Evolutionary conservation across 495 filamentous ascomycete species (phyloP), one percentile per base, ranked within the genome.

Genomic region (Daldinia caldariorum): DNA sequence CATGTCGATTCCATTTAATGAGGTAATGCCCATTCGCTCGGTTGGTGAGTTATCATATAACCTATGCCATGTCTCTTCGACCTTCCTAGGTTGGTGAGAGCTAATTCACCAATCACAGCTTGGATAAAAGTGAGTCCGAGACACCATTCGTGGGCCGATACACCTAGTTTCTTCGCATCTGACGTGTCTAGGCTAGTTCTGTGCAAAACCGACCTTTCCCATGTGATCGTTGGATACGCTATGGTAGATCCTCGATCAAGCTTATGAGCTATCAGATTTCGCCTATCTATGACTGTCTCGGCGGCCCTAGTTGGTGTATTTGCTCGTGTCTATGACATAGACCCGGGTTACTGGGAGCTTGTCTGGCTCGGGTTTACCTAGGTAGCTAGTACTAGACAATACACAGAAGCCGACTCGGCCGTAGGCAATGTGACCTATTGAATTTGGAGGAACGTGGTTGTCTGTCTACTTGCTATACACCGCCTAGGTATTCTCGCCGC

Each of bases 211-310:
- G 18, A 9, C 9, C 43, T 22, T 18, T 18, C 18, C 20, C 18
- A 4, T 22, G 43, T 47, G 18, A 20, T 47, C 18, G n/a, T 8
- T 47, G 18, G 7, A 47, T 47, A 20, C 7, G 26, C 26, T 26
- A 47, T 47, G 43, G 18, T 22, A 47, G 43, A 47, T 47, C 43
- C 43, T 47, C 43, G 43, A 47, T 47, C 43, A 13, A 22, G 12
- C 10, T 35, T 35, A 47, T 47, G 43, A 47, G 43, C 18, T 47
- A 5, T 47, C 43, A 47, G 20, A 4, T 47, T 47, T 47, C 43
- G 43, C 43, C 16, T 47, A 47, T 47, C 43, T 47, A 6, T 12
- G 18, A 13, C 18, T 13, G 43, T 13, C 18, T 47, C 5, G 4
- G 43, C 20, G 43, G 10, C 10, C 18, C 20, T 20, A 20, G 43